These are phyloP conservation scores for Aspergillus udagawae DNA, from an alignment of 2,329 filamentous ascomycete species.

Conservation along the genomic window DNA sequence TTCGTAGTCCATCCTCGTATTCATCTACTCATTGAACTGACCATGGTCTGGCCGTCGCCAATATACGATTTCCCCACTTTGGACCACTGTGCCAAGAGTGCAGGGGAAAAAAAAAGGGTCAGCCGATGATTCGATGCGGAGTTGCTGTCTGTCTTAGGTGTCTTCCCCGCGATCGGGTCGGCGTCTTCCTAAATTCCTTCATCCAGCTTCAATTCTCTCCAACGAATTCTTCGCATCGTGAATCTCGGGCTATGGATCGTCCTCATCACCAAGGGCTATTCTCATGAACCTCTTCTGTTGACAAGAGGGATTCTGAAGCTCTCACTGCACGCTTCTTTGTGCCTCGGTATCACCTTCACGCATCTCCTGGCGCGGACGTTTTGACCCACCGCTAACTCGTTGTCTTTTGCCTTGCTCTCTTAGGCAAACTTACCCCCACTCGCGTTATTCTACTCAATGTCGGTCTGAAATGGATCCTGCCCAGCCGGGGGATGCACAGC, in stretches of 20 bases:
- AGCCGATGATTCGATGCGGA: conserved; percentile 4
- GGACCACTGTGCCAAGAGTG: background rate
- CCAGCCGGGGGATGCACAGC: conserved; percentile 26
- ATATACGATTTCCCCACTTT: background rate
- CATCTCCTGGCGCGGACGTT: background rate
- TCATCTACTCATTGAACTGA: too few species aligned
- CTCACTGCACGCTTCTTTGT: background rate
- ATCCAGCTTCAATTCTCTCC: background rate
- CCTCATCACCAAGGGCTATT: background rate
- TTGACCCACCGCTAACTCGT: background rate
- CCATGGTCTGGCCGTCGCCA: too few species aligned
- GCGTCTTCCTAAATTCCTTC: background rate
- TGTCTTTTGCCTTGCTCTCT: background rate
- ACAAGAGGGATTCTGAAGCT: background rate
- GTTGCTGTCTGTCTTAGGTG: background rate
- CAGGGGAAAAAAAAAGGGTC: background rate
- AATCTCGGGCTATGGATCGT: background rate
- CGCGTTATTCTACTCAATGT: conserved; percentile 16
- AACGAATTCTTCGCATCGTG: background rate
- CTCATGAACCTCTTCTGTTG: background rate
- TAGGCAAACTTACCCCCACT: background rate
- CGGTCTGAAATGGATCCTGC: conserved; percentile 28
- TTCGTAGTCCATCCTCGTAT: too few species aligned
- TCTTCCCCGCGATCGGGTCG: conserved; percentile 1
- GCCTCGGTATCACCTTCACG: background rate